A percentile compares a stretch with the other conserved stretches of the same genome.
Evolutionary conservation across 2,329 filamentous ascomycete species (phyloP).

Genomic region (Ophiostoma himal-ulmi): DNA sequence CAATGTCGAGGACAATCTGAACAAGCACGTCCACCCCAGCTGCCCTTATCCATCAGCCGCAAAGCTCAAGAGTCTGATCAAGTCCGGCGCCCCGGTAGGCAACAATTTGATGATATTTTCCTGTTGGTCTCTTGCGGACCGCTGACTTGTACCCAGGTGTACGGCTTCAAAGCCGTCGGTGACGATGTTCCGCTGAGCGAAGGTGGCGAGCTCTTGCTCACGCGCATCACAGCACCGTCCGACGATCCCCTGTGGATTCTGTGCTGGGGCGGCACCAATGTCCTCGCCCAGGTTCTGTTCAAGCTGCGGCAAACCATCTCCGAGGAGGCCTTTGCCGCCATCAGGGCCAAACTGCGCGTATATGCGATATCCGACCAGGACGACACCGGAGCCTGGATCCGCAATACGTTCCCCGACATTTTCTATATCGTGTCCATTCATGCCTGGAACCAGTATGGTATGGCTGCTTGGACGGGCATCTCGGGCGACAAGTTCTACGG

Average conservation of each 20-base stretch:
- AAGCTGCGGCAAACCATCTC: no score
- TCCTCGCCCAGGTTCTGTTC: neutral
- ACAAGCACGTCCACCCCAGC: neutral
- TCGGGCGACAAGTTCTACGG: constrained; percentile 27
- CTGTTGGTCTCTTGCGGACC: no score
- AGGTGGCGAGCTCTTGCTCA: neutral
- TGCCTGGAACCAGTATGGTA: constrained; percentile 49
- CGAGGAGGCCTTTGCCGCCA: no score
- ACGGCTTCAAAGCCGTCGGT: no score
- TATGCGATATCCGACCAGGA: neutral
- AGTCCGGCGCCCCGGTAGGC: neutral
- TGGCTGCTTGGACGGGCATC: constrained; percentile 53
- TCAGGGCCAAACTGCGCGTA: no score
- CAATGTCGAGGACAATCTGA: neutral
- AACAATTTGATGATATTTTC: no score
- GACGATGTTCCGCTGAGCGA: neutral
- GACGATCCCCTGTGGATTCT: constrained; percentile 36
- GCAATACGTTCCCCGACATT: neutral
- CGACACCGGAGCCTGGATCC: constrained; percentile 1
- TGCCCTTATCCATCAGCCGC: neutral
- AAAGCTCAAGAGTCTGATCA: neutral
- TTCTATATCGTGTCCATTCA: constrained; percentile 43
- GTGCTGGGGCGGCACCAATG: neutral
- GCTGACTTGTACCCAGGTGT: no score
- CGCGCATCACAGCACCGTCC: neutral